These are phyloP conservation scores for Colletotrichum australisinense DNA, from an alignment of 2,329 filamentous ascomycete genomes.

Conservation along the genomic window DNA sequence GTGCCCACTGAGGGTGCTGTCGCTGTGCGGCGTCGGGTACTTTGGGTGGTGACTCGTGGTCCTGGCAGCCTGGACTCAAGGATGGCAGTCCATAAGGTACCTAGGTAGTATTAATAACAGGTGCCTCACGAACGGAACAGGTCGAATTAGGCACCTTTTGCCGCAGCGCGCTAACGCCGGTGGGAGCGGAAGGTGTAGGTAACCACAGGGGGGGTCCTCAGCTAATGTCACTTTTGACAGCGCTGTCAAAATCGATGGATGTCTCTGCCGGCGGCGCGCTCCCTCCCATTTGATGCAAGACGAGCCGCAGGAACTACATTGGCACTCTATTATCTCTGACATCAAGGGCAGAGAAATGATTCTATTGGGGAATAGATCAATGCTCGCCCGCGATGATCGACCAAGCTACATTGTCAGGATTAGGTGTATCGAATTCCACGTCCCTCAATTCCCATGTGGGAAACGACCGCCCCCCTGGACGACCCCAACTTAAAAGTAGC, in stretches of 20 bases:
- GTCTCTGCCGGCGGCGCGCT: too few species aligned
- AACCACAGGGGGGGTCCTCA: not conserved
- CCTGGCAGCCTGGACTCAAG: not conserved
- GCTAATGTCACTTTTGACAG: too few species aligned
- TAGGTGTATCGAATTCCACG: not conserved
- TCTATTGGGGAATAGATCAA: not conserved
- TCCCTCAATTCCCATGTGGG: not conserved
- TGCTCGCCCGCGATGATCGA: not conserved
- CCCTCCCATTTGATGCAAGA: too few species aligned
- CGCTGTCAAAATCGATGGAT: too few species aligned
- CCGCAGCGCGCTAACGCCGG: constrained; percentile 18
- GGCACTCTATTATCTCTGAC: not conserved
- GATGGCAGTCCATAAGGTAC: too few species aligned
- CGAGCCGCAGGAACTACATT: not conserved
- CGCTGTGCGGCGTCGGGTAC: not conserved
- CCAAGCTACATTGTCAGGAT: not conserved
- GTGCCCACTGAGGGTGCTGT: not conserved
- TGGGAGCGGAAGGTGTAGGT: not conserved
- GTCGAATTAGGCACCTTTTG: constrained; percentile 11
- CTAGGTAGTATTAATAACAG: not conserved
- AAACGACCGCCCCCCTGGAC: not conserved
- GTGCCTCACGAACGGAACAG: not conserved
- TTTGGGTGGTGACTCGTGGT: not conserved
- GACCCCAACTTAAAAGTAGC: constrained; percentile 17
- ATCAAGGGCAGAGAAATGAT: not conserved